Evolutionary conservation across 2,329 filamentous ascomycete genomes (phyloP).

Genomic region (Chaetomiaceae sp.): DNA sequence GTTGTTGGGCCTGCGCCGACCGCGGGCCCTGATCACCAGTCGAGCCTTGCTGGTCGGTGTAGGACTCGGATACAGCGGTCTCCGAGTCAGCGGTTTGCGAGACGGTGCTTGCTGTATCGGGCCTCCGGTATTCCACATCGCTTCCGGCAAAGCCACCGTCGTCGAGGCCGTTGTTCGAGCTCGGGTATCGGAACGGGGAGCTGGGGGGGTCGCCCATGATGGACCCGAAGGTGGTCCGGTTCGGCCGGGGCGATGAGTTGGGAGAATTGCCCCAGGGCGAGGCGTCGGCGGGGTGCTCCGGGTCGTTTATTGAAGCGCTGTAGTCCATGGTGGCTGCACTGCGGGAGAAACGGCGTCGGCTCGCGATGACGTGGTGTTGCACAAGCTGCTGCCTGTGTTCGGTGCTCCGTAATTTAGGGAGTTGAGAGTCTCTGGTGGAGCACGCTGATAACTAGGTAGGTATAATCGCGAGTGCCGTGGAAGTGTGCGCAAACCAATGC

Average conservation of each 20-base stretch:
- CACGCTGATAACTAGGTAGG: too few species aligned
- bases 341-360: background rate
- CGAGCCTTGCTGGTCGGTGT: conserved; percentile 14
- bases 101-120: conserved; percentile 44
- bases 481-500: too few species aligned
- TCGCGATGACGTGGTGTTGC: conserved; percentile 22
- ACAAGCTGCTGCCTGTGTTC: too few species aligned
- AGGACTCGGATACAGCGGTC: conserved; percentile 15
- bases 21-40: conserved; percentile 25
- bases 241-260: conserved; percentile 45
- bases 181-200: conserved; percentile 40
- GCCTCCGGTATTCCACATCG: conserved; percentile 41
- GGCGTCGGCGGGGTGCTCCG: conserved; percentile 48
- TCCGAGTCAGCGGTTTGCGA: conserved; percentile 37
- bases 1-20: conserved; percentile 31
- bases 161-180: conserved; percentile 42
- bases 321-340: conserved; percentile 49
- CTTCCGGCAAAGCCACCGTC: conserved; percentile 35
- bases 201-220: conserved; percentile 38
- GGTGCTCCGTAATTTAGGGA: too few species aligned
- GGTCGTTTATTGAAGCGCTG: conserved; percentile 51
- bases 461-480: too few species aligned
- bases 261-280: conserved; percentile 57
- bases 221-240: conserved; percentile 41
- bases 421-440: too few species aligned